A percentile compares a stretch with the other conserved stretches of the same genome.
Evolutionary conservation across 2,329 filamentous ascomycete genomes (phyloP).

Genomic region (Penicillium oxalicum): DNA sequence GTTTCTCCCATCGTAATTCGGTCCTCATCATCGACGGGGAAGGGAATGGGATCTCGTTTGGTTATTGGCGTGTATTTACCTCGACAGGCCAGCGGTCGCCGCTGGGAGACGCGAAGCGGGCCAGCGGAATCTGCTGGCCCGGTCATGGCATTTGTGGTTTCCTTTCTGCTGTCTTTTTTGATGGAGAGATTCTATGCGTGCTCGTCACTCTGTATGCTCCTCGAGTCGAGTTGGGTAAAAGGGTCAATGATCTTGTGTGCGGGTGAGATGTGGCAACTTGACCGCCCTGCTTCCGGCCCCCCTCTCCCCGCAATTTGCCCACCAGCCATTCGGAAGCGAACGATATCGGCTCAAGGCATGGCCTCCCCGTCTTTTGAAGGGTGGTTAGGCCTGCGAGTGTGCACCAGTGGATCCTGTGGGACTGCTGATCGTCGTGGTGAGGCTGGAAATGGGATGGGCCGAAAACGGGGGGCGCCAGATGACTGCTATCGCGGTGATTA

Average conservation of each 20-base stretch:
- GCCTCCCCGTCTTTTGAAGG: too few species aligned
- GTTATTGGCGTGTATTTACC: constrained; percentile 8
- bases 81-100: constrained; percentile 21
- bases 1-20: too few species aligned
- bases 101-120: constrained; percentile 20
- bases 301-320: neutral
- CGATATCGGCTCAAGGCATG: neutral
- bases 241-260: neutral
- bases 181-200: too few species aligned
- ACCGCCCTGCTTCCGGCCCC: neutral
- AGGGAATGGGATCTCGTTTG: neutral
- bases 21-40: neutral
- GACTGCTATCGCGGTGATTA: too few species aligned
- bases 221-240: too few species aligned
- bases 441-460: too few species aligned
- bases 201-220: too few species aligned
- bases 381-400: too few species aligned
- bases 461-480: too few species aligned
- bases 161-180: too few species aligned
- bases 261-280: neutral
- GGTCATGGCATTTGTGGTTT: constrained; percentile 6
- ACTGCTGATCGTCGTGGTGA: neutral
- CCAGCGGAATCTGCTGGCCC: constrained; percentile 7
- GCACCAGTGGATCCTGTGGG: too few species aligned
- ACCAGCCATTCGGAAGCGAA: neutral